Evolutionary conservation across 148 eudicot genomes (phyloP).

Genomic region (Bassia scoparia): DNA sequence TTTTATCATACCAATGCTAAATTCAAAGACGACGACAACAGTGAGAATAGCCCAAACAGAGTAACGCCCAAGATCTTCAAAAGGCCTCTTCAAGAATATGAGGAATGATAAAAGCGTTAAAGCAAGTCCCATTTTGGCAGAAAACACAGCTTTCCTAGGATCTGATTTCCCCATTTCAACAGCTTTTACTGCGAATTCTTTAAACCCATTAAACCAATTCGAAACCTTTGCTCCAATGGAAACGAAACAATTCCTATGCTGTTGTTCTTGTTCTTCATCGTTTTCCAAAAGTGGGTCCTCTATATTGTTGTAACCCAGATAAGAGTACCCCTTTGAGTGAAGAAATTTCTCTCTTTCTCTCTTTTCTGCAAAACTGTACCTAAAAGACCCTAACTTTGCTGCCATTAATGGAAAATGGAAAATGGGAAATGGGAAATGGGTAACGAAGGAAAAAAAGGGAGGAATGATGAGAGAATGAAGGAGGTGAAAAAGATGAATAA

Average conservation of each 20-base stretch:
- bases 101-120: slow-evolving; percentile 56
- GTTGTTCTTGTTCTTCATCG: slow-evolving; percentile 1
- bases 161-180: slow-evolving; percentile 68
- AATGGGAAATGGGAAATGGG: neutral
- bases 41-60: slow-evolving; percentile 96
- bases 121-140: slow-evolving; percentile 80
- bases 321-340: slow-evolving; percentile 13
- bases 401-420: neutral
- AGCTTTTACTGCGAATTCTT: slow-evolving; percentile 33
- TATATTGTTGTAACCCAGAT: neutral
- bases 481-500: neutral
- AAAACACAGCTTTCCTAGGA: slow-evolving; percentile 66
- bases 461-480: neutral
- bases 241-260: neutral
- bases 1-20: slow-evolving; percentile 64
- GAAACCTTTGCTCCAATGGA: neutral
- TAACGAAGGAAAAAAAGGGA: neutral
- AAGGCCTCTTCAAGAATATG: slow-evolving; percentile 70
- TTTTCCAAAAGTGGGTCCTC: slow-evolving; percentile 1
- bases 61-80: slow-evolving; percentile 48
- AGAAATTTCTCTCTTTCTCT: slow-evolving; percentile 35
- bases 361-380: slow-evolving; percentile 35
- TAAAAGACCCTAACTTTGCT: slow-evolving; percentile 42
- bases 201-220: slow-evolving; percentile 25
- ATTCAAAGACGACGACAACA: slow-evolving; percentile 87